Percentiles rank a stretch among this genome's conserved stretches.
phyloP scores from a whole-genome alignment of 495 filamentous ascomycete species.

The Delitschia confertaspora region DNA sequence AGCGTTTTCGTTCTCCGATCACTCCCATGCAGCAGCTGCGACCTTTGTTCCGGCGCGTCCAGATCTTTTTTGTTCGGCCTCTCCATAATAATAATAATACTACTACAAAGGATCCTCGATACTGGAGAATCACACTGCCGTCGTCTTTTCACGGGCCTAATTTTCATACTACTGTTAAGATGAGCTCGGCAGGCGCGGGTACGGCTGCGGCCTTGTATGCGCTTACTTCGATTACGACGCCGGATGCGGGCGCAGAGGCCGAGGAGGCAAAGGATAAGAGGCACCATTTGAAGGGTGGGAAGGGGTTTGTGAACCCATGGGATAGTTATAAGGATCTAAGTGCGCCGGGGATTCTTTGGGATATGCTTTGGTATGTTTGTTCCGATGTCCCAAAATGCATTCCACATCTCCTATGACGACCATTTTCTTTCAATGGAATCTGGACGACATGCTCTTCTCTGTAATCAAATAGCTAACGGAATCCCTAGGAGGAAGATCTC shows the following conservation, averaged over 20 bases:
- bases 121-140: too few species aligned
- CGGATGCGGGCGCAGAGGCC: constrained; percentile 40
- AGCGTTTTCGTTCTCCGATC: too few species aligned
- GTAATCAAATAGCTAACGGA: constrained; percentile 1
- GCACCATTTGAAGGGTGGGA: constrained; percentile 51
- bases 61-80: too few species aligned
- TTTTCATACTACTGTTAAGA: constrained; percentile 8
- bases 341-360: constrained; percentile 1
- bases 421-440: too few species aligned
- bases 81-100: too few species aligned
- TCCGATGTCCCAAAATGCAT: too few species aligned
- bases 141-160: too few species aligned
- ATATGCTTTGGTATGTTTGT: constrained; percentile 23
- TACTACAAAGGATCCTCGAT: too few species aligned
- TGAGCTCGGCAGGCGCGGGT: constrained; percentile 12
- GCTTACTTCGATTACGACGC: constrained; percentile 42
- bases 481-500: constrained; percentile 44
- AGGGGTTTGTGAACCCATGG: constrained; percentile 53
- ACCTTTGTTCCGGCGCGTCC: too few species aligned
- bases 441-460: too few species aligned
- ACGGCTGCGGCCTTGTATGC: constrained; percentile 44
- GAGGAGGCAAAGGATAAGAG: constrained; percentile 46
- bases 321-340: constrained; percentile 28
- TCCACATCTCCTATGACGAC: too few species aligned
- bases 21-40: too few species aligned